phyloP scores from a whole-genome alignment of 2,329 filamentous ascomycete genomes.

The Ophiosphaerella herpotricha region DNA sequence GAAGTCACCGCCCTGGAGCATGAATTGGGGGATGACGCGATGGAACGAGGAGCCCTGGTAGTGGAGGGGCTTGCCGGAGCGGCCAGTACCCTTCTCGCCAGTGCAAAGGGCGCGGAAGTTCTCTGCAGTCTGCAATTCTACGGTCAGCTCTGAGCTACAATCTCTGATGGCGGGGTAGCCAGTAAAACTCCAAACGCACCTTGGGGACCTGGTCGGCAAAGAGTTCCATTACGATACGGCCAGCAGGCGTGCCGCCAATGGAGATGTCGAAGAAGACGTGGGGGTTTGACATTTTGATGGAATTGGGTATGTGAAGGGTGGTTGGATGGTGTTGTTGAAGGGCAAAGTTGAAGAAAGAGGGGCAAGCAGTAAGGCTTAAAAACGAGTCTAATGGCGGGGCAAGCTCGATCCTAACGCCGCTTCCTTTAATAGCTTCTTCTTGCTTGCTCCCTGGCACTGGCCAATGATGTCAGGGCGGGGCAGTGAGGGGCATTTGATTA shows the following conservation, averaged over 20 bases:
- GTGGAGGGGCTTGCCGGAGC: conserved; percentile 81
- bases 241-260: conserved; percentile 72
- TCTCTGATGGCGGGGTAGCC: conserved; percentile 26
- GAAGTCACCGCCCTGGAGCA: conserved; percentile 98
- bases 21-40: conserved; percentile 96
- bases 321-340: conserved; percentile 15
- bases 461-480: background rate
- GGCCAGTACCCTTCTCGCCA: conserved; percentile 86
- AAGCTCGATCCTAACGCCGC: background rate
- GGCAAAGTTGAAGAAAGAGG: conserved; percentile 8
- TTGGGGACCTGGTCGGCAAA: conserved; percentile 68
- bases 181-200: conserved; percentile 12
- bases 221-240: conserved; percentile 85
- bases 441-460: background rate
- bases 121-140: conserved; percentile 70
- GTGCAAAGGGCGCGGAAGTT: conserved; percentile 95
- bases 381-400: background rate
- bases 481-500: background rate
- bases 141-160: conserved; percentile 19
- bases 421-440: too few species aligned
- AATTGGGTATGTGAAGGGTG: conserved; percentile 11
- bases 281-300: conserved; percentile 50
- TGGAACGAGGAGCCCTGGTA: conserved; percentile 94
- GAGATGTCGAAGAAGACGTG: conserved; percentile 93
- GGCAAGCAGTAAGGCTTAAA: background rate